These are phyloP conservation scores for Rhodosporidiobolus odoratus DNA, from an alignment of 768 basidiomycete genomes.

Conservation along the genomic window DNA sequence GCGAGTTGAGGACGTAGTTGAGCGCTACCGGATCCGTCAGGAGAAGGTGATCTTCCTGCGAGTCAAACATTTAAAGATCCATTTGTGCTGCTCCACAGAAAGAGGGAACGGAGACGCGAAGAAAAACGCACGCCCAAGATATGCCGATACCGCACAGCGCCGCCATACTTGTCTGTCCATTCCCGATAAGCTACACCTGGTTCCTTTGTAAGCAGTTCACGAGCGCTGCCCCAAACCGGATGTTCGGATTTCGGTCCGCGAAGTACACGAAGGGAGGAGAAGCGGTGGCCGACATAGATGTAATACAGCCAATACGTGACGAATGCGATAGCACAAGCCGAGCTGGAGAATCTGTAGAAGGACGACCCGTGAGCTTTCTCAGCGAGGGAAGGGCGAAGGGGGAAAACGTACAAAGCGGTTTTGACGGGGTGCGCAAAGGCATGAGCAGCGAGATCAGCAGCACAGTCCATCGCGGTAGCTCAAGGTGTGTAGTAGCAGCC, in stretches of 20 bases:
- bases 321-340: not conserved
- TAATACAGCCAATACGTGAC: not conserved
- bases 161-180: constrained; percentile 58
- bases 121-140: constrained; percentile 54
- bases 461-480: not conserved
- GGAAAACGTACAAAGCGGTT: not conserved
- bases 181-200: constrained; percentile 56
- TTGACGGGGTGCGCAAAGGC: not conserved
- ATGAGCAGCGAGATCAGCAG: not conserved
- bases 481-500: not conserved
- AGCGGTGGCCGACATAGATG: not conserved
- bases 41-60: constrained; percentile 14
- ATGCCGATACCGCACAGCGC: constrained; percentile 56
- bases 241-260: not conserved
- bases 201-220: not conserved
- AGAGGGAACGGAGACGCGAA: not conserved
- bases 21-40: constrained; percentile 30
- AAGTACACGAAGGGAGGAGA: constrained; percentile 5
- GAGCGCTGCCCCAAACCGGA: not conserved
- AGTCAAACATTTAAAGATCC: not conserved
- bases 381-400: not conserved
- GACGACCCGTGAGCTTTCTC: not conserved
- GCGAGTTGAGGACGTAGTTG: constrained; percentile 14
- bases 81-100: too few species aligned
- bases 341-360: not conserved